These are phyloP conservation scores for Colletotrichum phormii DNA, from an alignment of 2,329 filamentous ascomycete species.

Conservation along the genomic window DNA sequence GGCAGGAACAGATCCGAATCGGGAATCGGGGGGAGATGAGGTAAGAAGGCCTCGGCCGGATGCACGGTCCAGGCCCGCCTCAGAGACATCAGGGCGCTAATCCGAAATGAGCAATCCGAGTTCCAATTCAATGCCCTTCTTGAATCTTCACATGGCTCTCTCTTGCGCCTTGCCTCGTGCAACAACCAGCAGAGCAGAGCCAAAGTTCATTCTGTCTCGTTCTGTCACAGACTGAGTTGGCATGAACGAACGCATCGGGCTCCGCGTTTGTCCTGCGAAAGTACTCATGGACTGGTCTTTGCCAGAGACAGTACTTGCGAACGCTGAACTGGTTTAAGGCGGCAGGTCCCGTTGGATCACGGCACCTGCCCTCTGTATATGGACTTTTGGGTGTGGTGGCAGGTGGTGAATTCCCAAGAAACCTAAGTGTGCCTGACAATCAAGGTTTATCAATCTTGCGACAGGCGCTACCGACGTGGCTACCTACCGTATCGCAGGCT, in stretches of 20 bases:
- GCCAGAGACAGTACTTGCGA: background rate
- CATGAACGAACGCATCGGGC: background rate
- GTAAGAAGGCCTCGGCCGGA: slow-evolving; percentile 19
- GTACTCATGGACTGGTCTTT: background rate
- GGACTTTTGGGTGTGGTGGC: background rate
- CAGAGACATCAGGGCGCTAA: background rate
- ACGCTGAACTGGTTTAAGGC: background rate
- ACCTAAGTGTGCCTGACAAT: background rate
- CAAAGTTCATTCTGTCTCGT: background rate
- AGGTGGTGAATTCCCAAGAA: background rate
- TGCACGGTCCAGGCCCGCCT: slow-evolving; percentile 21
- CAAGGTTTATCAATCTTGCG: background rate
- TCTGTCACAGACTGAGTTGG: background rate
- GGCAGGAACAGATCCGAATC: slow-evolving; percentile 1
- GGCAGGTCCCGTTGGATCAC: background rate
- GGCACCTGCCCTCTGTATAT: background rate
- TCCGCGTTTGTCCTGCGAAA: background rate
- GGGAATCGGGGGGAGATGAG: slow-evolving; percentile 13
- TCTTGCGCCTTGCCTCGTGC: background rate
- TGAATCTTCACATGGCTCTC: slow-evolving; percentile 18
- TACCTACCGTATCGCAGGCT: background rate
- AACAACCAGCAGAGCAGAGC: background rate
- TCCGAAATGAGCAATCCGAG: background rate
- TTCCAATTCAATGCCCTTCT: background rate
- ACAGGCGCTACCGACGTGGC: too few relatives aligned